These are phyloP conservation scores for Blastobotrys arbuscula DNA, from an alignment of 1,139 yeast species.

Conservation along the genomic window DNA sequence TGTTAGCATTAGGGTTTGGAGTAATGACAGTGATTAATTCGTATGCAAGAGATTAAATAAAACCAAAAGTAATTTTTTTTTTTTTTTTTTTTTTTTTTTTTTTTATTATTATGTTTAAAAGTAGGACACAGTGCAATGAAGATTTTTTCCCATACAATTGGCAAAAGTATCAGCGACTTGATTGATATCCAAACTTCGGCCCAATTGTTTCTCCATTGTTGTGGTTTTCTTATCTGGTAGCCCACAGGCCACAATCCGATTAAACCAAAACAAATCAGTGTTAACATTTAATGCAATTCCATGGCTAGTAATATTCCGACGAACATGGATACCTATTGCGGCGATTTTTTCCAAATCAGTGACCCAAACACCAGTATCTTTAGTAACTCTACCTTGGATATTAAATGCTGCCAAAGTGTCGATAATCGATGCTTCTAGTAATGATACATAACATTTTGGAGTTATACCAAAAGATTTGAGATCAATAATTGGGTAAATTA, in stretches of 20 bases:
- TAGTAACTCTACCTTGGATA: constrained; percentile 47
- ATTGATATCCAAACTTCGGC: constrained; percentile 30
- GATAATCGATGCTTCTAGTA: constrained; percentile 60
- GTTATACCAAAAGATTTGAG: constrained; percentile 56
- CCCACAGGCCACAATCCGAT: constrained; percentile 80
- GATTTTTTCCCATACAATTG: constrained; percentile 44
- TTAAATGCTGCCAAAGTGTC: constrained; percentile 43
- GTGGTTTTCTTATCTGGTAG: constrained; percentile 57
- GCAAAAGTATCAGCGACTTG: constrained; percentile 50
- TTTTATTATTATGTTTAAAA: not conserved
- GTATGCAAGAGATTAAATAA: constrained; percentile 9
- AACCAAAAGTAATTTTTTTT: not conserved
- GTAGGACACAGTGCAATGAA: constrained; percentile 5
- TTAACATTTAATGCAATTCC: constrained; percentile 78
- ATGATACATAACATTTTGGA: constrained; percentile 70
- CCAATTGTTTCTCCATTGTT: constrained; percentile 33
- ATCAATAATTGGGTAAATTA: constrained; percentile 78
- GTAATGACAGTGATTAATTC: constrained; percentile 26
- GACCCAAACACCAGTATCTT: constrained; percentile 82
- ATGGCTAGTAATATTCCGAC: constrained; percentile 80
- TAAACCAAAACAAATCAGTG: constrained; percentile 69
- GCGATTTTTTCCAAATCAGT: constrained; percentile 63
- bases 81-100: not conserved
- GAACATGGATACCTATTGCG: constrained; percentile 83
- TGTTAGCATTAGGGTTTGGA: constrained; percentile 26